These are phyloP conservation scores for Trametes maxima DNA, from an alignment of 768 basidiomycete species.

Conservation along the genomic window DNA sequence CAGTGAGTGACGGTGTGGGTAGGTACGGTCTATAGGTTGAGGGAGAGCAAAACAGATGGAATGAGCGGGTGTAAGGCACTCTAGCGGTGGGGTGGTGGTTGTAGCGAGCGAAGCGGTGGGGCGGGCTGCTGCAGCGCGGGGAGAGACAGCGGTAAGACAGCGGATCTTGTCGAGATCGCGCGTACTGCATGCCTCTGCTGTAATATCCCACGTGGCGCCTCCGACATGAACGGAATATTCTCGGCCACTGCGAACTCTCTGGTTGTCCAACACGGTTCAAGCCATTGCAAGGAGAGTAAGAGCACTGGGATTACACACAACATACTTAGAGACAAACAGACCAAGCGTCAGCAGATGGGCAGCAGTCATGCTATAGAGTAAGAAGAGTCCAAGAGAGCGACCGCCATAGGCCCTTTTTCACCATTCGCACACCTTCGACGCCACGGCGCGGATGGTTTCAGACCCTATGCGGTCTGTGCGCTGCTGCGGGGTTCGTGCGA, in stretches of 20 bases:
- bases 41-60: background rate
- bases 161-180: slow-evolving; percentile 17
- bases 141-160: slow-evolving; percentile 8
- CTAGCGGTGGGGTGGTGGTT: background rate
- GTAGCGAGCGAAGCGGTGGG: slow-evolving; percentile 1
- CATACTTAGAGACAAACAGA: slow-evolving; percentile 1
- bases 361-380: slow-evolving; percentile 10
- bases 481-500: slow-evolving; percentile 29
- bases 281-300: background rate
- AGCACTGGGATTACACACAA: slow-evolving; percentile 3
- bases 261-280: background rate
- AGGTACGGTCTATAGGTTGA: background rate
- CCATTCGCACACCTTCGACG: background rate
- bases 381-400: slow-evolving; percentile 7
- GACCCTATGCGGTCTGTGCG: slow-evolving; percentile 12
- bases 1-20: background rate
- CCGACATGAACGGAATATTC: slow-evolving; percentile 3
- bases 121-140: slow-evolving; percentile 5
- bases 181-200: slow-evolving; percentile 1
- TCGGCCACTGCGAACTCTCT: background rate
- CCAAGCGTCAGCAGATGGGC: slow-evolving; percentile 7
- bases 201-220: slow-evolving; percentile 9
- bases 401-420: slow-evolving; percentile 7
- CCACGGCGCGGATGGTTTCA: background rate
- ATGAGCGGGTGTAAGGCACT: background rate